Base-by-base conservation (phyloP, 768 basidiomycete genomes). In the Leccinum ochraceum region DNA sequence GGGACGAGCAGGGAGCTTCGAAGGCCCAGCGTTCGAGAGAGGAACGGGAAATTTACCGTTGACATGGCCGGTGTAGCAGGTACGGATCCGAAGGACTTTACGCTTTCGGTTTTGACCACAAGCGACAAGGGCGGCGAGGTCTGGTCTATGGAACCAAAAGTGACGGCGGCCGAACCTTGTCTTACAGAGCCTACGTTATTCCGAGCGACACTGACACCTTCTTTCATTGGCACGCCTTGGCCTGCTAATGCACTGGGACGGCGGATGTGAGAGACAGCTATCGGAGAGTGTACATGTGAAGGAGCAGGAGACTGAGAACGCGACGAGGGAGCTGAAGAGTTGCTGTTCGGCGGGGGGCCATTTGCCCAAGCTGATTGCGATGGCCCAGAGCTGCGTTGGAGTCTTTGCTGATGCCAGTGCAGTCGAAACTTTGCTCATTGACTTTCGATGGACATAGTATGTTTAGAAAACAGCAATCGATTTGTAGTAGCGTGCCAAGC, bases 381-480 rank as follows among this genome's bases (percentile, higher is more conserved):
- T 75, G 88, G 79, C 28, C 28, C 28, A 28, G 80, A 88, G 86
- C 83, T 81, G 85, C 79, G 85, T 75, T 77, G 83, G 83, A 80
- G 79, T 87, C 85, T 87, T 88, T 79, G 79, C 79, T 76, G 89
- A 79, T 26, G 24, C 24, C 24, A 26, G 24, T 76, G 85, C 81
- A 76, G 88, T 84, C 67, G 90, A 86, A 79, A 85, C 85, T 88
- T 89, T 94, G 91, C 90, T 95, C 94, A 95, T 95, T 92, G 78
- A 77, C 77, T 79, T 77, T 75, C 67, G 73, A 67, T 69, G 72
- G 69, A 72, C 71, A 69, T 26, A 26, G 24, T 72, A 75, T 79
- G 78, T 74, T 80, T 79, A 75, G 75, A 75, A 78, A 80, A 77
- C 75, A 79, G 77, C 76, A 78, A 71, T 74, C 65, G 77, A 78